phyloP scores from a whole-genome alignment of 1,284 basidiomycete genomes.

The Ceratobasidium papillatum region DNA sequence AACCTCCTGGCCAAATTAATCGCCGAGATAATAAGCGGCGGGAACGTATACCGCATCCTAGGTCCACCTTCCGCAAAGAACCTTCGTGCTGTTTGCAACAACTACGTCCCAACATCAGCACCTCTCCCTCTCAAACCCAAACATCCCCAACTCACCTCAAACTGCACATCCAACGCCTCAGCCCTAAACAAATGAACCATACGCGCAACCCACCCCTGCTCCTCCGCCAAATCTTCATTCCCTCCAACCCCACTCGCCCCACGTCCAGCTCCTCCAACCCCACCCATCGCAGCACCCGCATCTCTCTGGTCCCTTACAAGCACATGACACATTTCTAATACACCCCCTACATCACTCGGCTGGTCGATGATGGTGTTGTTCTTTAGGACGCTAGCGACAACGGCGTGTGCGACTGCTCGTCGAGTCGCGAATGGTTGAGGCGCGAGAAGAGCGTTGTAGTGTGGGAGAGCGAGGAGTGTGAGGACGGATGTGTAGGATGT shows the following conservation, averaged over 20 bases:
- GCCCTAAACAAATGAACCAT: slow-evolving; percentile 94
- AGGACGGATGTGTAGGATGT: slow-evolving; percentile 94
- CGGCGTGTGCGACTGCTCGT: slow-evolving; percentile 87
- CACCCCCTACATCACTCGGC: slow-evolving; percentile 89
- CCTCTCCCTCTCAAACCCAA: not conserved
- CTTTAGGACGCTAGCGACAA: slow-evolving; percentile 91
- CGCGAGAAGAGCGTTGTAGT: slow-evolving; percentile 81
- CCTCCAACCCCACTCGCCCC: slow-evolving; percentile 61
- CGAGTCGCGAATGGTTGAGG: slow-evolving; percentile 89
- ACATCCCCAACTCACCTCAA: slow-evolving; percentile 67
- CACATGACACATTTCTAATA: slow-evolving; percentile 89
- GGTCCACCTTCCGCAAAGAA: slow-evolving; percentile 92
- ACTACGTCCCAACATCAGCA: slow-evolving; percentile 56
- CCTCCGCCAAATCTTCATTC: slow-evolving; percentile 90
- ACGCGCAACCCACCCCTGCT: slow-evolving; percentile 95
- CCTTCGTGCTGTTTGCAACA: slow-evolving; percentile 86
- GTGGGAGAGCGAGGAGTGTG: slow-evolving; percentile 90
- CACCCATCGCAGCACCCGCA: slow-evolving; percentile 54
- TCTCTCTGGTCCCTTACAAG: slow-evolving; percentile 90
- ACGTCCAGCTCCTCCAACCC: slow-evolving; percentile 47
- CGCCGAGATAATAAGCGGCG: slow-evolving; percentile 88
- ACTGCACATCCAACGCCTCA: slow-evolving; percentile 84
- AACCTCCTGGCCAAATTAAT: slow-evolving; percentile 91
- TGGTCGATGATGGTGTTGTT: slow-evolving; percentile 93
- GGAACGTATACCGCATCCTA: slow-evolving; percentile 93